These are phyloP conservation scores for Leucosporidium scottii DNA, from an alignment of 768 basidiomycete species.

Conservation along the genomic window DNA sequence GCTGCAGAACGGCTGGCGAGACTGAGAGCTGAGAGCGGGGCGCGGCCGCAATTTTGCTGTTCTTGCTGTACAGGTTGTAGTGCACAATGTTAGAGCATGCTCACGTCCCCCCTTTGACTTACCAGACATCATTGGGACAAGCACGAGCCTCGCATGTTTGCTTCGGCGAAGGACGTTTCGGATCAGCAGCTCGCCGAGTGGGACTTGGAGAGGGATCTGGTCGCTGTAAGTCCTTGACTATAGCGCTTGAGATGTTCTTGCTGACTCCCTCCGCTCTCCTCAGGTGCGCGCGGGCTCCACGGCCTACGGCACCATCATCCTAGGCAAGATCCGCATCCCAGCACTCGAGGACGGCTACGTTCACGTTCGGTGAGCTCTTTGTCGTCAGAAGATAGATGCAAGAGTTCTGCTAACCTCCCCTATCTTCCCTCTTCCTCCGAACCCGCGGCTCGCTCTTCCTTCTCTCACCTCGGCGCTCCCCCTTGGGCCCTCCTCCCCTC, in stretches of 20 bases:
- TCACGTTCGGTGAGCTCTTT: background rate
- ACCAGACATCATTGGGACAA: constrained; percentile 60
- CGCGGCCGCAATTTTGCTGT: no score
- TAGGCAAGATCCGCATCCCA: constrained; percentile 63
- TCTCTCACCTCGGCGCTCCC: background rate
- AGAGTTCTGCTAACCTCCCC: no score
- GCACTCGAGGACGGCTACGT: background rate
- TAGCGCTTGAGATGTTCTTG: no score
- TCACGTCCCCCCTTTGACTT: no score
- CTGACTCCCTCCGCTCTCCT: no score
- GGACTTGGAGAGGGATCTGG: constrained; percentile 44
- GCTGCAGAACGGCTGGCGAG: no score
- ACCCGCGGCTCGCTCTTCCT: background rate
- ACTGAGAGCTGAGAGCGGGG: no score
- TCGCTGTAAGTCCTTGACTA: constrained; percentile 18
- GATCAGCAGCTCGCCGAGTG: constrained; percentile 48
- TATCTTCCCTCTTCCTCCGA: no score
- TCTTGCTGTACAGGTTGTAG: no score
- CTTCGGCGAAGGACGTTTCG: constrained; percentile 51
- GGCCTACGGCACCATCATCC: constrained; percentile 62
- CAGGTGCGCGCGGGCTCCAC: constrained; percentile 53
- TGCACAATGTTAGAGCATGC: no score
- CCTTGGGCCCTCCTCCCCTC: background rate
- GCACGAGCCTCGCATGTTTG: constrained; percentile 60
- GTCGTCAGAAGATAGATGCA: no score